Conservation (phyloP, 75 land plant genomes). For the Selaginella tamariscina region DNA sequence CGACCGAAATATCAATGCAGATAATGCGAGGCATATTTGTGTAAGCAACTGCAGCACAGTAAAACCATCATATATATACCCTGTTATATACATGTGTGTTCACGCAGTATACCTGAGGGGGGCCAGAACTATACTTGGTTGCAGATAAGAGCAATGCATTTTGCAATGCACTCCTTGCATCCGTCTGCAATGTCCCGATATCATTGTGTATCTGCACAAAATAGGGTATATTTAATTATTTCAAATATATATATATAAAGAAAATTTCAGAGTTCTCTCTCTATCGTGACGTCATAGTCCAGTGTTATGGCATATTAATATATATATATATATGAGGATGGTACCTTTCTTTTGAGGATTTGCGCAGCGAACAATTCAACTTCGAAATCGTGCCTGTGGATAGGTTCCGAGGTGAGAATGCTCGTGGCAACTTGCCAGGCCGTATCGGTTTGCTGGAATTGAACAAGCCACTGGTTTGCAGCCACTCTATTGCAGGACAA, state of each 20-base stretch:
- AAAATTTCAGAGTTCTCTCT: no score
- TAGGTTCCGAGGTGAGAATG: conserved; percentile 49
- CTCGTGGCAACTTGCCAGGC: conserved; percentile 95
- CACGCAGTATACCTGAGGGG: conserved; percentile 68
- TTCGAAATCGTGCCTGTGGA: conserved; percentile 39
- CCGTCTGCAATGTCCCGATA: conserved; percentile 45
- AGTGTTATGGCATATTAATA: no score
- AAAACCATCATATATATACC: no score
- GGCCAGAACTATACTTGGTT: conserved; percentile 60
- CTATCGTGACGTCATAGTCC: no score
- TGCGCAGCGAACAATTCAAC: conserved; percentile 88
- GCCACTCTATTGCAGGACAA: conserved; percentile 82
- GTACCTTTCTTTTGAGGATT: conserved; percentile 82
- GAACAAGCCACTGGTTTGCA: conserved; percentile 94
- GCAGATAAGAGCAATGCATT: conserved; percentile 86
- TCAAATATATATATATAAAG: no score
- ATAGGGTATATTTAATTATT: no score
- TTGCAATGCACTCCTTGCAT: conserved; percentile 61
- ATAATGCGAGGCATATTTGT: conserved; percentile 87
- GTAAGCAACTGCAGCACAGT: conserved; percentile 61
- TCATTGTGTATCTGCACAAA: conserved; percentile 71
- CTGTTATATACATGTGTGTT: no score
- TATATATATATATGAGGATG: no score
- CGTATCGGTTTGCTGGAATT: conserved; percentile 79
- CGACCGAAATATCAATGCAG: conserved; percentile 72